phyloP scores from a whole-genome alignment of 345 rosid genomes.

The Pugionium dolabratum region DNA sequence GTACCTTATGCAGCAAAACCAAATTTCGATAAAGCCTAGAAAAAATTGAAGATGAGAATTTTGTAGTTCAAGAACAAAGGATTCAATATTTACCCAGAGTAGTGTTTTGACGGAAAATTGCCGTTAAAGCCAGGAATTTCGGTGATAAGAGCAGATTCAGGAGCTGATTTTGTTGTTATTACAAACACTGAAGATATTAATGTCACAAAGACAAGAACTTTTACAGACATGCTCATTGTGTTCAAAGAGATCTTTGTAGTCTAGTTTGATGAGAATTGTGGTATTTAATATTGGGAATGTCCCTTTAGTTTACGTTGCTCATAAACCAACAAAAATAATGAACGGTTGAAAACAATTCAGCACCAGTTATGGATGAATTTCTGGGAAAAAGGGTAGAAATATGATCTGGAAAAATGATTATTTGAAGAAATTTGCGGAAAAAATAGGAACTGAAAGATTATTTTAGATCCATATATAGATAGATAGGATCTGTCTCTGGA shows the following conservation, averaged over 20 bases:
- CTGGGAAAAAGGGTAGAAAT: slow-evolving; percentile 18
- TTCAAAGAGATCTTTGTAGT: slow-evolving; percentile 7
- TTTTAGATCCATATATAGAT: too few relatives aligned
- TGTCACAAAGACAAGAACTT: slow-evolving; percentile 26
- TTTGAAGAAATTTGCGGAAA: slow-evolving; percentile 12
- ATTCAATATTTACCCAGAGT: slow-evolving; percentile 59
- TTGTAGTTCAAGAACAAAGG: background rate
- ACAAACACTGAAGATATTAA: slow-evolving; percentile 27
- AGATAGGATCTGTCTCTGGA: background rate
- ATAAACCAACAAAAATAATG: too few relatives aligned
- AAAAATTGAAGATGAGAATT: background rate
- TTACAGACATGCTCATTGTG: slow-evolving; percentile 23
- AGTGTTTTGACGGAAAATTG: slow-evolving; percentile 73
- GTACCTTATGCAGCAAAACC: slow-evolving; percentile 45
- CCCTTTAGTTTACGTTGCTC: too few relatives aligned
- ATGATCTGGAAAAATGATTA: slow-evolving; percentile 1
- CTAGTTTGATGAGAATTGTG: background rate
- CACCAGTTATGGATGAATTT: slow-evolving; percentile 25
- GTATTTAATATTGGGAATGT: background rate
- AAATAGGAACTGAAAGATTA: background rate
- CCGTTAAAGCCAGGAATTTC: slow-evolving; percentile 69
- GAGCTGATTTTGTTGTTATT: slow-evolving; percentile 48
- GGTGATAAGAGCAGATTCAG: slow-evolving; percentile 55
- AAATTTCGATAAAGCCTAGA: background rate
- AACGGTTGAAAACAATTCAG: slow-evolving; percentile 2